Percentiles rank a stretch among this genome's conserved stretches.
Conservation (phyloP, 2,329 filamentous ascomycete genomes). For the Colletotrichum sp. region DNA sequence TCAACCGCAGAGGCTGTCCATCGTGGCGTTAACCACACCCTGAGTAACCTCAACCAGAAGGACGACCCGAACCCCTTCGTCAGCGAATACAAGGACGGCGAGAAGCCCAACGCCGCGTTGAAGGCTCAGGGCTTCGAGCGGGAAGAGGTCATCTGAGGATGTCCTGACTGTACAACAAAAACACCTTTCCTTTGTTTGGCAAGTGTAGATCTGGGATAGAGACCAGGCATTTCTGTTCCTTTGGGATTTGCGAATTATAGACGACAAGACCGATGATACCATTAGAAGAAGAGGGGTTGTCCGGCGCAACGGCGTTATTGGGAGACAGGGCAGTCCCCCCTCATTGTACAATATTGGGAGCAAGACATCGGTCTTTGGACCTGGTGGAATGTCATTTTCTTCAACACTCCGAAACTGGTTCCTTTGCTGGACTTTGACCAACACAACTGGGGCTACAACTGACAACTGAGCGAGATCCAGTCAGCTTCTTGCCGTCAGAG, state of each 20-base stretch:
- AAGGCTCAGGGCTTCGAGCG: constrained; percentile 82
- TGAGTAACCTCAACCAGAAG: constrained; percentile 85
- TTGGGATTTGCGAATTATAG: not conserved
- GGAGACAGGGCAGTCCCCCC: not conserved
- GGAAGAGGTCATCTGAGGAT: constrained; percentile 72
- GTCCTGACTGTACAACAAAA: not conserved
- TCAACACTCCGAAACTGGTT: not conserved
- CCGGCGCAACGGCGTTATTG: constrained; percentile 6
- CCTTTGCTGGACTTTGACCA: not conserved
- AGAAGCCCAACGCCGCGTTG: constrained; percentile 69
- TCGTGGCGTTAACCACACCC: constrained; percentile 93
- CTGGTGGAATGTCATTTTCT: not conserved
- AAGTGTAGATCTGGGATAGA: not conserved
- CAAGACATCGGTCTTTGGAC: not conserved
- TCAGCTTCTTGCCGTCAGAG: not conserved
- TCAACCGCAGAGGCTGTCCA: constrained; percentile 73
- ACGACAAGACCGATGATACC: constrained; percentile 10
- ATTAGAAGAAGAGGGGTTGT: not conserved
- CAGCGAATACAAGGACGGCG: constrained; percentile 76
- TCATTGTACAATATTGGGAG: constrained; percentile 12
- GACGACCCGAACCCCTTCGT: constrained; percentile 93
- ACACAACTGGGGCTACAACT: not conserved
- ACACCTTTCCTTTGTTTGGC: not conserved
- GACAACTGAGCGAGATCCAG: not conserved
- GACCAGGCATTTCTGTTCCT: not conserved